A percentile compares a stretch with the other conserved stretches of the same genome.
Evolutionary conservation across 1,284 basidiomycete genomes (phyloP).

Genomic region (Entoloma clypeatum): DNA sequence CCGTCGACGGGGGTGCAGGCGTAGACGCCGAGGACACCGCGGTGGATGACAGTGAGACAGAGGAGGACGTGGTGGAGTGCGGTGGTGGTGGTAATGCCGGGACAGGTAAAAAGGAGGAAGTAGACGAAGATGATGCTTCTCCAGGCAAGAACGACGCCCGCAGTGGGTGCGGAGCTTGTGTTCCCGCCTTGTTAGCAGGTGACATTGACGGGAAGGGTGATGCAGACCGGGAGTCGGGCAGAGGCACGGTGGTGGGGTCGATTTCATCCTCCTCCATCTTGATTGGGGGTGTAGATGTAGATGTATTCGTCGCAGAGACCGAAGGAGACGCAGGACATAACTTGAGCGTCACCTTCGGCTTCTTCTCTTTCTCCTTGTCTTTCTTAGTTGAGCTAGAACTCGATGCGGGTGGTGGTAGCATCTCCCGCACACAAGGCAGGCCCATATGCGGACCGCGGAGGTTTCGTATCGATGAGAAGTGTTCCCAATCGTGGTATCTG

Average conservation of each 20-base stretch:
- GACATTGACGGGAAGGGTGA: conserved; percentile 28
- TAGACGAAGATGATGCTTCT: background rate
- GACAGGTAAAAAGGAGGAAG: conserved; percentile 4
- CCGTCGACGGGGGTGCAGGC: conserved; percentile 21
- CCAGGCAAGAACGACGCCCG: conserved; percentile 10
- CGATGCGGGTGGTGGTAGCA: conserved; percentile 26
- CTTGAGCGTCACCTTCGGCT: too few relatives aligned
- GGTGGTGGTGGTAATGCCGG: conserved; percentile 13
- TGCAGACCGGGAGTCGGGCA: conserved; percentile 45
- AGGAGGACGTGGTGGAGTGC: conserved; percentile 10
- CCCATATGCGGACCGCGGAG: conserved; percentile 82
- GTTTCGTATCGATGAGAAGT: conserved; percentile 90
- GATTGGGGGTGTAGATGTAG: conserved; percentile 4
- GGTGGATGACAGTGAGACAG: background rate
- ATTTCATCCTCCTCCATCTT: too few relatives aligned
- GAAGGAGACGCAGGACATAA: background rate
- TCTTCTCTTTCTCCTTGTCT: conserved; percentile 2
- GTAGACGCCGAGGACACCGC: background rate
- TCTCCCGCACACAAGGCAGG: conserved; percentile 65
- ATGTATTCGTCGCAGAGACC: conserved; percentile 6
- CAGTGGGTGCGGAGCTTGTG: conserved; percentile 13
- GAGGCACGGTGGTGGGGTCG: conserved; percentile 35
- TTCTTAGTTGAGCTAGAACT: background rate
- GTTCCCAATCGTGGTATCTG: conserved; percentile 91
- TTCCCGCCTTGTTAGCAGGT: conserved; percentile 9